Evolutionary conservation across 495 filamentous ascomycete genomes (phyloP), one percentile per base, ranked within the genome.

Genomic region (Penicillium salamii): DNA sequence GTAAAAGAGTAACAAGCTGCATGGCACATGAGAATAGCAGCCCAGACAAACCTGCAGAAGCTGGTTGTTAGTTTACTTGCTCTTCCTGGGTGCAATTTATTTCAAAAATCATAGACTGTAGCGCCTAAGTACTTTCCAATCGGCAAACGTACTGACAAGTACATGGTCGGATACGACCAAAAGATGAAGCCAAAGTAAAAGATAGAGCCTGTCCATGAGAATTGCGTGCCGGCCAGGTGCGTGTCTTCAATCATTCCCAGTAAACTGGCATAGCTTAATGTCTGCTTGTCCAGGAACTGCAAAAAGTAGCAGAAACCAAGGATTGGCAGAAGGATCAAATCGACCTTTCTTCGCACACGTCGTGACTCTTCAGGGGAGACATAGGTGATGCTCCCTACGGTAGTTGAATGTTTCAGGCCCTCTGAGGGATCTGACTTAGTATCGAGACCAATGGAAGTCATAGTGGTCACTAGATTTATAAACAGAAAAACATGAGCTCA

Each of bases 261-360:
- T n/a, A 46, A 31, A 3, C 43, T 46, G 31, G 43, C 43, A n/a
- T 46, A 46, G 32, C 65, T 70, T 20, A 78, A 53, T 3, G 75
- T 70, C 32, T 70, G 74, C 43, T 79, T 78, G 58, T 80, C 77
- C 17, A 79, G 66, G 51, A 70, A 78, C 21, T 75, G 70, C 7
- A 77, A 44, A 31, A 55, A 52, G 38, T 65, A 65, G 9, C 59
- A 53, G 24, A 62, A 34, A 53, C 61, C 59, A 26, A 65, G 58
- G 18, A 70, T 53, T 1, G 76, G 76, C 69, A 79, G 70, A 29
- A 79, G 37, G 37, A 74, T 66, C 33, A 58, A 50, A 42, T 78
- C 75, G 34, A 79, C 78, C 55, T 78, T 79, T 39, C 66, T 50
- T 24, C 52, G 23, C 2, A 57, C 14, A 35, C 32, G 31, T 46